Base-by-base conservation (phyloP, 805 yeast species). In the Candida nitratophila region DNA sequence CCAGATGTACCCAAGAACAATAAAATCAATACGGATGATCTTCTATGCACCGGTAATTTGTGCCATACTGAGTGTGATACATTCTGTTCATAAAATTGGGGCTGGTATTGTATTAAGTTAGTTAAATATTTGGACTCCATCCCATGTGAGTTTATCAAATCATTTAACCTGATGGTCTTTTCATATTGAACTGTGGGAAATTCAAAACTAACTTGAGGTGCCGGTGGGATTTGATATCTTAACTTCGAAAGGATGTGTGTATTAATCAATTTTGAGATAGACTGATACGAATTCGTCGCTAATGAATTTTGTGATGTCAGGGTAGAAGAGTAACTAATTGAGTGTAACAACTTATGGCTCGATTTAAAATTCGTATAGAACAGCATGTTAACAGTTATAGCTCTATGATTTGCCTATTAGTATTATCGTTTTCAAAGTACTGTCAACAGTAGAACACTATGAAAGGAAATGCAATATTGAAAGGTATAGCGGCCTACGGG, bases 11-110 rank as follows among this genome's bases (percentile, higher is more conserved):
- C 95, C 9, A 80, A 57, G 52, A 86, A 89, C 21, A 90, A 71
- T 16, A 89, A 68, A 0, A 88, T 71, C 54, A 89, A 70, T 17
- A 90, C 96, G 0, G 91, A 80, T 0, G 96, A 82, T 39, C 96
- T 70, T 44, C 97, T 69, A 7, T 70, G 52, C 0, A 73, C 59
- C 0, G 96, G 96, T 10, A 84, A 55, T 29, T 60, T 60, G 56
- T 76, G 73, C 96, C 90, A 85, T 3, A 81, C 64, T 7, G 82
- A 60, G 2, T 53, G 49, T 46, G 39, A 39, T 1, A 51, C 37
- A 17, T 57, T 51, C 42, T 55, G 54, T 32, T 60, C 61, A 54
- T 66, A 71, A 52, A 59, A 58, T 21, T 46, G 44, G 2, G 72
- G 68, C 30, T 52, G 47, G 50, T 56, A 70, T 30, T 59, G 55